phyloP scores from a whole-genome alignment of 2,329 filamentous ascomycete genomes.

The Thelonectria rubi region DNA sequence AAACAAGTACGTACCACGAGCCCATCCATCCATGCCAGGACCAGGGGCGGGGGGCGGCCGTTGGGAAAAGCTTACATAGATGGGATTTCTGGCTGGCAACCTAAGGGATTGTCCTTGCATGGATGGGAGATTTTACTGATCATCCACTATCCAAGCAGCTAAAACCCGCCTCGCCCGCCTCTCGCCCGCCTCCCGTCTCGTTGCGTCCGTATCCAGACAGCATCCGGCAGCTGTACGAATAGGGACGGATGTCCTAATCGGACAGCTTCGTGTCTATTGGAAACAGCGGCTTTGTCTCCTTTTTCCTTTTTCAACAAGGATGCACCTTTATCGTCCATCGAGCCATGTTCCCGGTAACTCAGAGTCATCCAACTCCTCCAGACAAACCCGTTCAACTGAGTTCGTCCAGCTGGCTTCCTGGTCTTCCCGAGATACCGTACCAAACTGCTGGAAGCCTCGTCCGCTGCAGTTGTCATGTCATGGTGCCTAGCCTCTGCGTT shows the following conservation, averaged over 20 bases:
- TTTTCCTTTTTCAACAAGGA: not conserved
- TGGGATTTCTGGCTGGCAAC: too few relatives aligned
- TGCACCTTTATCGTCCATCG: not conserved
- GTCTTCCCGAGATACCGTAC: not conserved
- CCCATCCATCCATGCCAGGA: not conserved
- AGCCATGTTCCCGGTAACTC: not conserved
- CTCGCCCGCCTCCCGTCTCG: not conserved
- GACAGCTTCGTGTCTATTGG: not conserved
- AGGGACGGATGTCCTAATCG: too few relatives aligned
- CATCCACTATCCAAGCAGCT: constrained; percentile 21
- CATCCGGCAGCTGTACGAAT: too few relatives aligned
- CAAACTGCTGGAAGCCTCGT: not conserved
- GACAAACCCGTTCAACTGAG: not conserved
- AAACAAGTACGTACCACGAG: not conserved
- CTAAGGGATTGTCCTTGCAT: not conserved
- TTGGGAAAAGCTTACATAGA: constrained; percentile 4
- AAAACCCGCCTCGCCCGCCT: constrained; percentile 25
- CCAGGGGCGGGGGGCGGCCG: constrained; percentile 15
- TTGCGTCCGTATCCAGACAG: too few relatives aligned
- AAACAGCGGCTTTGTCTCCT: not conserved
- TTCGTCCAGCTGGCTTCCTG: not conserved
- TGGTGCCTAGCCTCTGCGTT: not conserved
- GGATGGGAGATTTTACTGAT: not conserved
- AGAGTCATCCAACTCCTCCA: too few relatives aligned
- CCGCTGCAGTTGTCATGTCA: not conserved